Evolutionary conservation across 208 protist genomes (phyloP).

Genomic region (Crithidia expoeki): DNA sequence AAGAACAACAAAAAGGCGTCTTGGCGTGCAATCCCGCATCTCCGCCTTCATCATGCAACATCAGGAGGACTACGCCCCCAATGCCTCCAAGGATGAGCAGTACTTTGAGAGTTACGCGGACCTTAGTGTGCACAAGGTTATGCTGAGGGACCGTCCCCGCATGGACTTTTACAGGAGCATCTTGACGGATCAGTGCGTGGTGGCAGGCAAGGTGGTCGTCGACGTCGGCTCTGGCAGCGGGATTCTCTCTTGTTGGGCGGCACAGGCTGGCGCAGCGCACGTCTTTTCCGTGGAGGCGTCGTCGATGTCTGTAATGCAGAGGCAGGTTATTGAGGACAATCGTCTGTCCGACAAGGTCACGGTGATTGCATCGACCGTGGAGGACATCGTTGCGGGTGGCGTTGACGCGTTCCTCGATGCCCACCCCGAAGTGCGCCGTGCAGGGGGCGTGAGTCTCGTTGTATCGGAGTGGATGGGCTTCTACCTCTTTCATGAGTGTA

Average conservation of each 20-base stretch:
- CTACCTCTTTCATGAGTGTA: constrained; percentile 96
- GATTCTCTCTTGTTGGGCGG: constrained; percentile 97
- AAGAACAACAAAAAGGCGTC: no score
- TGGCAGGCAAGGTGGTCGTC: constrained; percentile 86
- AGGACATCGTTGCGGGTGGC: constrained; percentile 86
- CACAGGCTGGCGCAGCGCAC: constrained; percentile 89
- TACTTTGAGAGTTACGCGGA: constrained; percentile 88
- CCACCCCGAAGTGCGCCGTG: constrained; percentile 34
- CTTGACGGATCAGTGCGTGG: constrained; percentile 66
- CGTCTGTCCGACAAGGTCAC: constrained; percentile 91
- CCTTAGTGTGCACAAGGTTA: constrained; percentile 87
- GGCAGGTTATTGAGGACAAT: constrained; percentile 65
- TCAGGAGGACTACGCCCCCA: constrained; percentile 60
- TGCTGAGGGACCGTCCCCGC: constrained; percentile 96
- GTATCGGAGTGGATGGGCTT: constrained; percentile 99
- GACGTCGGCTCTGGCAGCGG: constrained; percentile 99
- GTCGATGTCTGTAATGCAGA: constrained; percentile 67
- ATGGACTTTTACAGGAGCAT: constrained; percentile 94
- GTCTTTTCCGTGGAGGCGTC: constrained; percentile 96
- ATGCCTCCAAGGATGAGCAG: constrained; percentile 61
- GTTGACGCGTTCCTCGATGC: constrained; percentile 51
- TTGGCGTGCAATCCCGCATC: no score
- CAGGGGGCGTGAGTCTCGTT: constrained; percentile 83
- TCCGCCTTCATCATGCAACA: no score
- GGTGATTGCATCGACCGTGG: constrained; percentile 91